Evolutionary conservation across 371 early-diverging fungal genomes (phyloP), one percentile per base, ranked within the genome.

Genomic region (Gilbertella persicaria): DNA sequence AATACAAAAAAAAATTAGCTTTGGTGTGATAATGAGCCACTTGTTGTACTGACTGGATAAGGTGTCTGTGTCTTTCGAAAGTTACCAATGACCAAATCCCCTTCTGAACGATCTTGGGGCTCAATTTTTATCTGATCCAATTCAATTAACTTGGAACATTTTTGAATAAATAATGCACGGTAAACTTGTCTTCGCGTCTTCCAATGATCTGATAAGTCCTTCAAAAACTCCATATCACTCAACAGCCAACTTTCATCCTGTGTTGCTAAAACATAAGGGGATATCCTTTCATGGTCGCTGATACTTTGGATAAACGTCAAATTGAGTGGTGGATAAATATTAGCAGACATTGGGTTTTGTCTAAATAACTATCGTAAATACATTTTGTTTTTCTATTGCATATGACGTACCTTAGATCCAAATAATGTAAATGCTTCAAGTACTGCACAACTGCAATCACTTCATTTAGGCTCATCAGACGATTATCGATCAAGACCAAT

Each of bases 401-500:
- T n/a, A n/a, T n/a, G n/a, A 28, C 51, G 54, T 69, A 73, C 77
- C 82, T 53, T 28, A 83, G 48, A 56, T 83, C 83, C 23, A 83
- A 59, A 35, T 66, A 64, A 14, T 62, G 62, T 26, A 83, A 50
- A 20, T 64, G 70, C 5, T 58, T 62, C 53, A 83, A 46, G 7
- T 67, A 46, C 25, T 69, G 68, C 21, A 79, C 54, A 0, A 73
- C 60, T 5, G 61, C 51, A 20, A 72, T 48, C 5, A 69, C 62
- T 29, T 73, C 66, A 16, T 53, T 52, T 12, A 78, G 48, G 35
- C 69, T 70, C 20, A 71, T 60, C n/a, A 83, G 42, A 28, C 66
- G 68, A 29, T 83, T 83, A 17, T 76, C 79, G 5, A 83, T 66
- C 64, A 81, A 61, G 2, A 81, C 67, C 41, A 83, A 50, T 17